phyloP scores from a whole-genome alignment of 2,329 filamentous ascomycete genomes.

The Phyllosticta capitalensis region DNA sequence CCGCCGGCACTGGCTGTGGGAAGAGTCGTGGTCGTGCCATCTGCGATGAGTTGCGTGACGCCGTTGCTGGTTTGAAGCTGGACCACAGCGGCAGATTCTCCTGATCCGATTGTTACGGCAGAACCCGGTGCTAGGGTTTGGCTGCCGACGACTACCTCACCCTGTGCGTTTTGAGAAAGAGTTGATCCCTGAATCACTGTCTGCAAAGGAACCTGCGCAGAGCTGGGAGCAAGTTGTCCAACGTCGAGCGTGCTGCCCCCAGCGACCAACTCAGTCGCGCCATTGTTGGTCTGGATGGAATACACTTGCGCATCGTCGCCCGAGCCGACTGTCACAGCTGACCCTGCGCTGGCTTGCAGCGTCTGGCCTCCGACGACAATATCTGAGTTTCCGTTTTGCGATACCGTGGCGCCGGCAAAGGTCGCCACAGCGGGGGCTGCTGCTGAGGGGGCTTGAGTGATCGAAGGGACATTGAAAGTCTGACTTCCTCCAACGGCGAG shows the following conservation, averaged over 20 bases:
- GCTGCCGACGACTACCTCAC: neutral
- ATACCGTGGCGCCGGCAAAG: neutral
- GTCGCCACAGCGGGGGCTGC: neutral
- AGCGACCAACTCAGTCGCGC: neutral
- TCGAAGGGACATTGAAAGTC: neutral
- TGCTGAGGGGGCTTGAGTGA: neutral
- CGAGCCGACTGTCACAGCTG: conserved; percentile 1
- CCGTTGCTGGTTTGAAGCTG: neutral
- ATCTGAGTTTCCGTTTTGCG: neutral
- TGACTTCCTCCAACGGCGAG: neutral
- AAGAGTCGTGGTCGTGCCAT: neutral
- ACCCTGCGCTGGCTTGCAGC: neutral
- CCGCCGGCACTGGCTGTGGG: neutral
- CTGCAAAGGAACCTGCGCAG: too few species aligned
- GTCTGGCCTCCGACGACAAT: conserved; percentile 2
- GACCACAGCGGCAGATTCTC: neutral
- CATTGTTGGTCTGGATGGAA: too few species aligned
- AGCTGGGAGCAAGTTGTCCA: neutral
- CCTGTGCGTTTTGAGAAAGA: neutral
- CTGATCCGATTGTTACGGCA: neutral
- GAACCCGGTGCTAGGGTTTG: neutral
- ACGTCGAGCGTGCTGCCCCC: neutral
- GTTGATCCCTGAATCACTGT: neutral
- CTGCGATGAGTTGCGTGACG: conserved; percentile 1
- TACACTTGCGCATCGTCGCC: neutral